These are phyloP conservation scores for Aspergillus neoniger DNA, from an alignment of 2,329 filamentous ascomycete species.

Conservation along the genomic window DNA sequence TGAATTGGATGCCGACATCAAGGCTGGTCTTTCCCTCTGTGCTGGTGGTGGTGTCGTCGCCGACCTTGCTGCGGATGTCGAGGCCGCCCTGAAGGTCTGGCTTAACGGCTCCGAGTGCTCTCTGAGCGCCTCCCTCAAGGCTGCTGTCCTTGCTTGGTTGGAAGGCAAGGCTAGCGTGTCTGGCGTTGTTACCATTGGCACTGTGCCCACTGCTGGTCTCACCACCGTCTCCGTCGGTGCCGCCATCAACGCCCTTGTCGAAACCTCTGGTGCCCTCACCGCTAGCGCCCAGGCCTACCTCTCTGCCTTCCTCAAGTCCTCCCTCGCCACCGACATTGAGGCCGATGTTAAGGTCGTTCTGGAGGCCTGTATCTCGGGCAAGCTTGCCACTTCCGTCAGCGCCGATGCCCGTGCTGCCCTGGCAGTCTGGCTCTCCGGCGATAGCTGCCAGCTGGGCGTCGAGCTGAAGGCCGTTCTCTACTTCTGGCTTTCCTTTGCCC, in stretches of 20 bases:
- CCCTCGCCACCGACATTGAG: constrained; percentile 29
- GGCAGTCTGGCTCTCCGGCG: constrained; percentile 35
- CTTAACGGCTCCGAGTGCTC: constrained; percentile 30
- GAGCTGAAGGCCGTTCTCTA: constrained; percentile 41
- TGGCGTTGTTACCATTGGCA: constrained; percentile 32
- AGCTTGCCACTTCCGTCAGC: constrained; percentile 30
- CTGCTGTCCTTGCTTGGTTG: constrained; percentile 35
- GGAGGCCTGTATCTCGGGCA: constrained; percentile 31
- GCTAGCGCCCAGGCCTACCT: constrained; percentile 33
- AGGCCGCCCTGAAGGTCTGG: constrained; percentile 35
- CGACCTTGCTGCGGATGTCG: constrained; percentile 35
- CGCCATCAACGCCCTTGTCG: constrained; percentile 33
- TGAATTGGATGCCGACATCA: constrained; percentile 30
- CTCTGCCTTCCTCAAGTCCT: constrained; percentile 36
- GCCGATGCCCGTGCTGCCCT: constrained; percentile 34
- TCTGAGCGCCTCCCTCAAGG: constrained; percentile 33
- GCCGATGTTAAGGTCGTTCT: constrained; percentile 33
- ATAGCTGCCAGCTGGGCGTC: constrained; percentile 35
- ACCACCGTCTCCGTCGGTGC: constrained; percentile 36
- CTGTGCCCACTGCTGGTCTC: constrained; percentile 32
- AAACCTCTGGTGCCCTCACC: constrained; percentile 32
- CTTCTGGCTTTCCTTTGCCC: constrained; percentile 38
- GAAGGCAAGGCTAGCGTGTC: constrained; percentile 27
- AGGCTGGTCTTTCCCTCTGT: constrained; percentile 36
- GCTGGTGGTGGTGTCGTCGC: constrained; percentile 36